Conservation (phyloP, 371 early-diverging fungal genomes). For the Mortierella sp. region DNA sequence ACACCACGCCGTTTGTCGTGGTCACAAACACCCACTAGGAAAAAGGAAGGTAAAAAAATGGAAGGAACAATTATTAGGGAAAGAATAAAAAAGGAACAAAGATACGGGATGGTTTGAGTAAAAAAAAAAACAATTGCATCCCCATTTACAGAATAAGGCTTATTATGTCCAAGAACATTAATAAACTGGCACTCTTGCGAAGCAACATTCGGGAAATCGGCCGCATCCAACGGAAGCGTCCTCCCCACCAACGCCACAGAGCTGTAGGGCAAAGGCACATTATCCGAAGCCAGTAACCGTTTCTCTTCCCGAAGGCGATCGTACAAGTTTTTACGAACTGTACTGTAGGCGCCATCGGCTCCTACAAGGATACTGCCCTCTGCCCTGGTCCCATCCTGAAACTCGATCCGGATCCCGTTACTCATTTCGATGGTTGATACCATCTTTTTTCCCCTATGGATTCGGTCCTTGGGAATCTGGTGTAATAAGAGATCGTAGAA, state of each 20-base stretch:
- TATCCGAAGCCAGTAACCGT: slow-evolving; percentile 14
- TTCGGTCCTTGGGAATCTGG: slow-evolving; percentile 17
- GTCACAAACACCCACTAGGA: not conserved
- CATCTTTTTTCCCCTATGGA: slow-evolving; percentile 19
- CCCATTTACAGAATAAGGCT: slow-evolving; percentile 14
- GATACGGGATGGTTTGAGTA: too few species aligned
- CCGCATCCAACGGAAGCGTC: slow-evolving; percentile 17
- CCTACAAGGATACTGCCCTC: slow-evolving; percentile 27
- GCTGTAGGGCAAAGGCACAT: slow-evolving; percentile 10
- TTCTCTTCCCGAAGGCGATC: not conserved
- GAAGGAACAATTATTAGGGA: not conserved
- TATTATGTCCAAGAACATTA: slow-evolving; percentile 7
- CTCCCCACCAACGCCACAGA: slow-evolving; percentile 27
- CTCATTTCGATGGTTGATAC: slow-evolving; percentile 13
- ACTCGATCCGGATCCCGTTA: slow-evolving; percentile 7
- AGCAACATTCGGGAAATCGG: not conserved
- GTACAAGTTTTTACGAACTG: slow-evolving; percentile 30
- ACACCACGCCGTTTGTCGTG: not conserved
- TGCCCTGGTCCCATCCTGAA: slow-evolving; percentile 11
- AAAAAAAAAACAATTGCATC: too few species aligned
- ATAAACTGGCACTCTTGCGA: slow-evolving; percentile 23
- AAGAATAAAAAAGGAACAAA: not conserved
- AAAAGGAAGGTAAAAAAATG: not conserved
- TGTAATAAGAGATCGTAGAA: slow-evolving; percentile 19
- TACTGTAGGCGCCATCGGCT: slow-evolving; percentile 43